phyloP scores from a whole-genome alignment of 1,284 basidiomycete genomes.

The Naganishia sp. region DNA sequence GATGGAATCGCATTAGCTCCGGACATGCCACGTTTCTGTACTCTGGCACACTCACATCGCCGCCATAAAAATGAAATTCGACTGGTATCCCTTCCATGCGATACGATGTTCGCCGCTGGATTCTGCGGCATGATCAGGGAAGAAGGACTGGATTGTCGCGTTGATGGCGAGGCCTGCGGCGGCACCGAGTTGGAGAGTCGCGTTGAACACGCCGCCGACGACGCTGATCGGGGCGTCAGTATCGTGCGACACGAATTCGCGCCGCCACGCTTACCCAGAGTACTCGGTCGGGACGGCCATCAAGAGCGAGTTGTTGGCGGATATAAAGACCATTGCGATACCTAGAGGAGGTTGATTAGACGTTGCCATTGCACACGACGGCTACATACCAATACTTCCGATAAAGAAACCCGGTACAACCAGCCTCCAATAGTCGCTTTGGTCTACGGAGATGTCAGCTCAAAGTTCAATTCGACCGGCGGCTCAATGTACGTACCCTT shows the following conservation, averaged over 20 bases:
- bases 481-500: neutral
- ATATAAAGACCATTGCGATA: constrained; percentile 31
- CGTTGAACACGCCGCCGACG: constrained; percentile 50
- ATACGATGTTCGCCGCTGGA: constrained; percentile 6
- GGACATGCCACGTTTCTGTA: neutral
- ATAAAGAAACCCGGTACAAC: constrained; percentile 33
- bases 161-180: constrained; percentile 45
- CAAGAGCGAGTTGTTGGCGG: constrained; percentile 31
- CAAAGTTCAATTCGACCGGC: too few relatives aligned
- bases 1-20: neutral
- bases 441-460: neutral
- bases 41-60: constrained; percentile 5
- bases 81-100: constrained; percentile 28
- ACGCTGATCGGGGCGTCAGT: constrained; percentile 27
- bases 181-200: constrained; percentile 51
- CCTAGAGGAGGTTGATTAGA: neutral
- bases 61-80: constrained; percentile 32
- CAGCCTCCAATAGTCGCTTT: constrained; percentile 29
- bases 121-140: neutral
- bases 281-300: constrained; percentile 31
- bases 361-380: constrained; percentile 20
- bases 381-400: constrained; percentile 27
- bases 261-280: constrained; percentile 10
- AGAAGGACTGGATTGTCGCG: constrained; percentile 33
- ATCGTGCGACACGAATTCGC: neutral